Evolutionary conservation across 495 filamentous ascomycete genomes (phyloP), one percentile per base, ranked within the genome.

Genomic region (Hypoxylon lienhwacheense): DNA sequence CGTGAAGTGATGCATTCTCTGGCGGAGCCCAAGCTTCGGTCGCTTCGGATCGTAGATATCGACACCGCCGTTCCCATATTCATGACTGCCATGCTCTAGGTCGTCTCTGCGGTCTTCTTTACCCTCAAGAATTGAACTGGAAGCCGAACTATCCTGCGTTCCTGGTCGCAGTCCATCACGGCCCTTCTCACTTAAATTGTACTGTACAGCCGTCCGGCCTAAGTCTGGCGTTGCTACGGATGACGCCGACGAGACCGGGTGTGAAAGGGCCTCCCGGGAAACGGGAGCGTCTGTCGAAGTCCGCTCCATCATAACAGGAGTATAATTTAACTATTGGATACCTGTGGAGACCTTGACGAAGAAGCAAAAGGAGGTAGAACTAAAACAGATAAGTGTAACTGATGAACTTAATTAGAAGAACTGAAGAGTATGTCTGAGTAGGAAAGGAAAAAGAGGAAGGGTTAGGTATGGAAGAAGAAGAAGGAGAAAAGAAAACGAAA

Each of bases 1-100:
- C 12, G 84, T 87, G 61, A 86, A 85, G 55, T 86, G 84, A 37
- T 79, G 74, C 5, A 86, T 65, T 3, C 84, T 71, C 34, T 79
- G 68, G 6, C 69, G 63, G 25, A 79, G 7, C 22, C 59, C 59
- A 39, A 53, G 31, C 44, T 59, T 63, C 12, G 59, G 59, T 35
- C 59, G 59, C 15, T 58, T 63, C 7, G 59, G 59, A 11, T 63
- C 59, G 53, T 58, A 35, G 6, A 58, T 41, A 43, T 63, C 59
- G 7, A 49, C 14, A 17, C 49, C 42, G 0, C 47, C 54, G 20
- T 60, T 16, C 10, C 31, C 36, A 28, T 61, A 47, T 4, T 34
- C 47, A 16, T 45, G 10, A 36, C 1, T n/a, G 36, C 59, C 53
- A 19, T 43, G 53, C 17, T 63, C 59, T 15, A 56, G 12, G 37